Percentiles rank a stretch among this genome's conserved stretches.
phyloP scores from a whole-genome alignment of 768 basidiomycete genomes.

The Hericium erinaceus region DNA sequence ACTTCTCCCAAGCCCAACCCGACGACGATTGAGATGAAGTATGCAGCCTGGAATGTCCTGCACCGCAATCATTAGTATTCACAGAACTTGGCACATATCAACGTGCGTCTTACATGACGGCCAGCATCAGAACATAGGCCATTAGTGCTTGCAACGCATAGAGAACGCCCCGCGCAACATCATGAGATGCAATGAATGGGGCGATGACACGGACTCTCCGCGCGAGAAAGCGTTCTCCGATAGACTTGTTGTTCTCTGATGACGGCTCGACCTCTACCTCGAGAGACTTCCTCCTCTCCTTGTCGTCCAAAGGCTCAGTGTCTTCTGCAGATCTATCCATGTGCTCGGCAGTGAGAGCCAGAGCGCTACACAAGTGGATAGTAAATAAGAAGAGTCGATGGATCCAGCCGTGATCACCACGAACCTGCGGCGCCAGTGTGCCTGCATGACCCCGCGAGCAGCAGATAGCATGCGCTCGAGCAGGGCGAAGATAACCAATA shows the following conservation, averaged over 20 bases:
- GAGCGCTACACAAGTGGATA: neutral
- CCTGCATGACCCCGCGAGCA: conserved; percentile 40
- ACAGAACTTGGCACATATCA: neutral
- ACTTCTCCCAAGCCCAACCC: conserved; percentile 72
- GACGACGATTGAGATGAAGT: conserved; percentile 59
- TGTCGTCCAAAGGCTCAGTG: neutral
- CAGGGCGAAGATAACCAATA: conserved; percentile 55
- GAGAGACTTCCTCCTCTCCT: neutral
- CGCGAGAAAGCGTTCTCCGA: conserved; percentile 1
- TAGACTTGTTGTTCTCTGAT: neutral
- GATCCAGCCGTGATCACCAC: neutral
- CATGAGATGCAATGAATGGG: conserved; percentile 61
- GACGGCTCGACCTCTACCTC: neutral
- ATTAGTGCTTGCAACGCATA: conserved; percentile 56
- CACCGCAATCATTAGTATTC: neutral
- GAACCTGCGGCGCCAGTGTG: conserved; percentile 53
- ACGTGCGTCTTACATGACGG: conserved; percentile 52
- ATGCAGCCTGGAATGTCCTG: conserved; percentile 82
- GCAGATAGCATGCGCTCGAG: conserved; percentile 64
- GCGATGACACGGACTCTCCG: conserved; percentile 31
- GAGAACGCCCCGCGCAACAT: conserved; percentile 60
- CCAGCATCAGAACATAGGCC: conserved; percentile 69
- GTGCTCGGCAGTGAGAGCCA: neutral
- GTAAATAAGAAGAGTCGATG: too few relatives aligned
- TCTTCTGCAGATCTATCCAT: neutral